Evolutionary conservation across 331 rosid species (phyloP).

Genomic region (Rosa hybrid): DNA sequence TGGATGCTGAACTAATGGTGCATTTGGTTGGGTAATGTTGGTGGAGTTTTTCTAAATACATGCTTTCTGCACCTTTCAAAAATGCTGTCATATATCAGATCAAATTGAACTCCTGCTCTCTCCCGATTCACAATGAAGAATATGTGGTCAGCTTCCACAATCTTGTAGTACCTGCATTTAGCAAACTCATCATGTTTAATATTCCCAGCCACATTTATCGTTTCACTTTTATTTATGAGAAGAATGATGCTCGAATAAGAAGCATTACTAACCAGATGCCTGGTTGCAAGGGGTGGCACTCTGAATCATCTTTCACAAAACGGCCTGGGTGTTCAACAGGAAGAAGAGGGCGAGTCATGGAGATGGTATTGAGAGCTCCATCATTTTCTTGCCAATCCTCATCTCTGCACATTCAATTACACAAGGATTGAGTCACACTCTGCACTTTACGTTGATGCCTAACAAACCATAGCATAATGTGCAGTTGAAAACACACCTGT

Average conservation of each 20-base stretch:
- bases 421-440: background rate
- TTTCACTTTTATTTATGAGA: too few relatives aligned
- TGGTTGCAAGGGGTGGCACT: constrained; percentile 74
- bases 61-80: constrained; percentile 96
- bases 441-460: background rate
- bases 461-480: background rate
- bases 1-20: constrained; percentile 42
- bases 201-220: background rate
- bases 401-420: constrained; percentile 58
- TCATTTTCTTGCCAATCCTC: constrained; percentile 98
- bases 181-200: constrained; percentile 15
- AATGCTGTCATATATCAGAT: constrained; percentile 79
- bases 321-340: constrained; percentile 83
- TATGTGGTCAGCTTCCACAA: constrained; percentile 90
- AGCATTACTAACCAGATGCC: constrained; percentile 69
- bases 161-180: constrained; percentile 82
- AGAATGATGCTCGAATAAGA: background rate
- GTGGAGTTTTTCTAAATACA: constrained; percentile 70
- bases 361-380: constrained; percentile 92
- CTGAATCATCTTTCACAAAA: constrained; percentile 71
- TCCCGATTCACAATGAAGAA: constrained; percentile 77
- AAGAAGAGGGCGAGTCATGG: constrained; percentile 88
- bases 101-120: constrained; percentile 96
- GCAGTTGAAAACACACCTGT: constrained; percentile 50
- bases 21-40: constrained; percentile 62